Percentiles rank a stretch among this genome's conserved stretches.
Evolutionary conservation across 1,284 basidiomycete species (phyloP).

Genomic region (Marasmius oreades): DNA sequence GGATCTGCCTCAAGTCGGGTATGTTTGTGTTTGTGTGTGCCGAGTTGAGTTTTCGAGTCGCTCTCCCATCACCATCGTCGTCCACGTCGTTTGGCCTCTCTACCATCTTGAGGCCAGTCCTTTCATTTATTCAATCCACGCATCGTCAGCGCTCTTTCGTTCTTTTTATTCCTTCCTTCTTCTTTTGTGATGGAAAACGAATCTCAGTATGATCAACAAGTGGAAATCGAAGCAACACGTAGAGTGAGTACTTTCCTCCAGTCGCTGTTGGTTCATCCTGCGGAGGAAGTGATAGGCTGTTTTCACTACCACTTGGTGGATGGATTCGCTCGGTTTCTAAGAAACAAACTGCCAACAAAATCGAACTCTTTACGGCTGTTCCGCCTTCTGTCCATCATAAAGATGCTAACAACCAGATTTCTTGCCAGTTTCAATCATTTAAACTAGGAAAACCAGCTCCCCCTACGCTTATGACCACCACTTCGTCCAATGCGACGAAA

Average conservation of each 20-base stretch:
- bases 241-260: conserved; percentile 18
- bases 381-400: too few relatives aligned
- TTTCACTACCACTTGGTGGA: too few relatives aligned
- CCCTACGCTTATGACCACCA: conserved; percentile 50
- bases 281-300: not conserved
- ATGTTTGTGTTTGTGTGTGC: not conserved
- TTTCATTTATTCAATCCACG: conserved; percentile 23
- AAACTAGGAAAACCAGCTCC: conserved; percentile 40
- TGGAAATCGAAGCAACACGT: conserved; percentile 6
- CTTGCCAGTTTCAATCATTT: conserved; percentile 59
- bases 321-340: too few relatives aligned
- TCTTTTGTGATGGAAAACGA: conserved; percentile 3
- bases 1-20: too few relatives aligned
- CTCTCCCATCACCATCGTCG: not conserved
- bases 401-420: not conserved
- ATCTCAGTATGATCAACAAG: not conserved
- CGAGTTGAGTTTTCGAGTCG: not conserved
- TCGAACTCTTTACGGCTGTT: too few relatives aligned
- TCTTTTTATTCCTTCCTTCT: conserved; percentile 13
- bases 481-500: not conserved
- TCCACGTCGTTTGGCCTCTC: not conserved
- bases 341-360: conserved; percentile 1
- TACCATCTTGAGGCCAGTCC: conserved; percentile 15
- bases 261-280: conserved; percentile 9
- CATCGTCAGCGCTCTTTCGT: conserved; percentile 22